These are phyloP conservation scores for Vigna hirtella DNA, from an alignment of 306 rosid species.

Conservation along the genomic window DNA sequence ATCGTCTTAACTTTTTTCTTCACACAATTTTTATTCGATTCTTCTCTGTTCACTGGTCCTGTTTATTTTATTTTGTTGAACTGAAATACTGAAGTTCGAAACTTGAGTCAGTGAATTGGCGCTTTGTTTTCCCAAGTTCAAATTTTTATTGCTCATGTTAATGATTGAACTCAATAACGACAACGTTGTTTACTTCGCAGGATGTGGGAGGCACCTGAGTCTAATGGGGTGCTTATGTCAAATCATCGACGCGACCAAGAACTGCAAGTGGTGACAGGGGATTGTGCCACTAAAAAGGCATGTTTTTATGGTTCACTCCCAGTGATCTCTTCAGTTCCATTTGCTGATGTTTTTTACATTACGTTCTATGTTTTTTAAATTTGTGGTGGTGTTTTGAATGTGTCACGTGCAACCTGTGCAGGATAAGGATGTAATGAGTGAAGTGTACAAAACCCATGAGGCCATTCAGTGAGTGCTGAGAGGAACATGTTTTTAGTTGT, in stretches of 20 bases:
- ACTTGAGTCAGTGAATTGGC: slow-evolving; percentile 1
- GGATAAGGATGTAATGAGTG: slow-evolving; percentile 53
- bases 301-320: not conserved
- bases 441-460: slow-evolving; percentile 73
- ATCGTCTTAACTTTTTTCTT: not conserved
- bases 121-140: not conserved
- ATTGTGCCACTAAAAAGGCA: slow-evolving; percentile 59
- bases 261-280: slow-evolving; percentile 64
- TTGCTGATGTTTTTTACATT: not conserved
- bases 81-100: slow-evolving; percentile 12
- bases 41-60: slow-evolving; percentile 1
- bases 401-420: slow-evolving; percentile 51
- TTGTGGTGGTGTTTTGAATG: slow-evolving; percentile 18
- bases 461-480: slow-evolving; percentile 76
- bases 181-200: slow-evolving; percentile 43
- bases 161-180: not conserved
- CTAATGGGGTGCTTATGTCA: slow-evolving; percentile 58
- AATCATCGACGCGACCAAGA: slow-evolving; percentile 64
- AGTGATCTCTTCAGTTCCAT: not conserved
- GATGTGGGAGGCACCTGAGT: slow-evolving; percentile 63
- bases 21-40: not conserved
- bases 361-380: not conserved
- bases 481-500: slow-evolving; percentile 9
- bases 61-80: not conserved
- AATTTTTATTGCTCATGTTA: not conserved